phyloP scores from a whole-genome alignment of 805 yeast genomes.

The Candida piceae region DNA sequence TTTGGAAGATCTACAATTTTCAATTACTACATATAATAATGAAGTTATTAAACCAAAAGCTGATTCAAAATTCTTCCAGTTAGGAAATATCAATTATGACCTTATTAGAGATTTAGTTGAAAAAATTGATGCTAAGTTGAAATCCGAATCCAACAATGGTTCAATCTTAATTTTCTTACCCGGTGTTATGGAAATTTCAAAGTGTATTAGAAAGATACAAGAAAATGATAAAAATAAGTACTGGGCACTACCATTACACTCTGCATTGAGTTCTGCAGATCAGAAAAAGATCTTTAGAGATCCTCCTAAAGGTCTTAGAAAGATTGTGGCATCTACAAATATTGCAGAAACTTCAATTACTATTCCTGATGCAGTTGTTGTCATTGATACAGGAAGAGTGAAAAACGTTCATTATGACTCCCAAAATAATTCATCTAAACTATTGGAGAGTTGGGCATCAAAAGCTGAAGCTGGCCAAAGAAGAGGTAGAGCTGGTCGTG shows the following conservation, averaged over 20 bases:
- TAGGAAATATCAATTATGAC: constrained; percentile 71
- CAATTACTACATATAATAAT: constrained; percentile 32
- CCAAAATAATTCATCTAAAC: constrained; percentile 57
- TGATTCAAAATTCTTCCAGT: constrained; percentile 58
- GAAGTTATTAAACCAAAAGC: constrained; percentile 51
- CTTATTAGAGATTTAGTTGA: constrained; percentile 54
- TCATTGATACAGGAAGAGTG: constrained; percentile 82
- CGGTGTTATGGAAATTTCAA: constrained; percentile 83
- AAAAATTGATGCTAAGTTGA: constrained; percentile 47
- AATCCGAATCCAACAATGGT: constrained; percentile 43
- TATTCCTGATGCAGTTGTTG: constrained; percentile 90
- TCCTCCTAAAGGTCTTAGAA: constrained; percentile 53
- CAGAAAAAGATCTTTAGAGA: constrained; percentile 69
- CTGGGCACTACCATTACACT: constrained; percentile 73
- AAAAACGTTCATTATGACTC: constrained; percentile 73
- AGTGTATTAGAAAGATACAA: constrained; percentile 43
- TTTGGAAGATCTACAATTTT: constrained; percentile 51
- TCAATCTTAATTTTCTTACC: constrained; percentile 84
- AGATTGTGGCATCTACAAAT: constrained; percentile 84
- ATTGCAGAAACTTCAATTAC: constrained; percentile 98
- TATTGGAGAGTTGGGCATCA: constrained; percentile 83
- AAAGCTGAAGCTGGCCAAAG: constrained; percentile 86
- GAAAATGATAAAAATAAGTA: constrained; percentile 16
- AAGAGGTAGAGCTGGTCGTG: constrained; percentile 98
- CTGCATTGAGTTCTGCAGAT: constrained; percentile 77